Evolutionary conservation across 805 yeast species (phyloP), one percentile per base, ranked within the genome.

Genomic region (Starmerella kuoi): DNA sequence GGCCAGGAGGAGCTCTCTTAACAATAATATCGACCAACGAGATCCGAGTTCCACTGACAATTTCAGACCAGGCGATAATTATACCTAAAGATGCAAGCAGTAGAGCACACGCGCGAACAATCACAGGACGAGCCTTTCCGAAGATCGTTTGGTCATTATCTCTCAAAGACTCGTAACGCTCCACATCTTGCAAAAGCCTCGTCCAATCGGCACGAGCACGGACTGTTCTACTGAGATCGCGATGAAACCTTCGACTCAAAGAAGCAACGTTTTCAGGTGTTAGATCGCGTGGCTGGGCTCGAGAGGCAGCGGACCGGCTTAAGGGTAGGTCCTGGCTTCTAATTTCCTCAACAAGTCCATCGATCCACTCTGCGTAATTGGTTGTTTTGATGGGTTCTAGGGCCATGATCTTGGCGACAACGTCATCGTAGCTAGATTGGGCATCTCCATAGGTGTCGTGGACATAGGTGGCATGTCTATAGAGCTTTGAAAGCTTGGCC

Each of bases 21-120:
- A 76, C 56, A 3, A 76, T 48, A 2, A 65, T 30, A 46, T 80
- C 79, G 34, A 83, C 69, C 3, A 81, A 57, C 9, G 88, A 80
- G 14, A 76, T 58, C 38, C 56, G 63, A 1, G 87, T 74, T 3
- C 84, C 80, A 57, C 82, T 87, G 41, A 79, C 67, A 27, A 79
- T 62, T 55, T 84, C 94, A 17, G 87, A 77, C 61, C 80, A 76
- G n/a, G 79, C 67, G 3, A 84, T 62, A 2, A 74, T 55, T 5
- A 74, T 57, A 0, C 87, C 73, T 5, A 72, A 52, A 0, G 54
- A 32, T 11, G 65, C 65, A 17, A 78, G 54, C 0, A 67, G 12
- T 0, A 69, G 41, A 0, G 83, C 68, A 17, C 62, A 46, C 0
- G 67, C 18, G n/a, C 74, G 61, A 34, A 69, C 67, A 1, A 64